Evolutionary conservation across 1,139 yeast genomes (phyloP), one percentile per base, ranked within the genome.

Genomic region (Protomyces arabidopsidicola): DNA sequence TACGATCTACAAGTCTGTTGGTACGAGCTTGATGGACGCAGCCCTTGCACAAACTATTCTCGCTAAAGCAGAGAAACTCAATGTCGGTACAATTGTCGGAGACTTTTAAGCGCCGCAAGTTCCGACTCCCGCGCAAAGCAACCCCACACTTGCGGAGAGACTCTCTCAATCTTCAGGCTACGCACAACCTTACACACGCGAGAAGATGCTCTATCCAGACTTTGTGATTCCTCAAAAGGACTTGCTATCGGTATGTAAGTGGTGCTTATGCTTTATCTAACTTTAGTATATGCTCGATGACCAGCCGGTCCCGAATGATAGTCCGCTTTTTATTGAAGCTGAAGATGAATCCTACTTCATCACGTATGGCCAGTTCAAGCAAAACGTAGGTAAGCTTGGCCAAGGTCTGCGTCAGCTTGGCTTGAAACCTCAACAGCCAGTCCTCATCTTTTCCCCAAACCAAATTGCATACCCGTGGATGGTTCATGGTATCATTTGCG

Each of bases 381-480:
- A 54, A 9, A n/a, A 16, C 12, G 35, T 59, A 5, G 31, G 50
- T 8, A 39, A 39, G 10, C n/a, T 54, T 9, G 59, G 59, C 18
- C 20, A 22, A 14, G 63, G 59, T n/a, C 53, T 76, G 12, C 65
- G 62, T 8, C 42, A 66, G 22, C 63, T 68, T 55, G 68, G 68
- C 6, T 60, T 75, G 50, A 18, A 61, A 16, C 60, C 67, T 20
- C 71, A 71, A 60, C 76, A 74, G 50, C 76, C 73, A 9, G 74
- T 75, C 4, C 70, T 72, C 55, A 52, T 75, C 12, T 74, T 74
- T 59, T 68, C 72, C 18, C 67, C 70, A 20, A 76, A 76, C 67
- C 64, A 68, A 63, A 68, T 75, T 45, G 70, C 68, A 64, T 68
- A 71, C 20, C 72, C 75, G 1, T 63, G 70, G 1, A 57, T 74